These are phyloP conservation scores for Vaccinium myrtillus DNA, from an alignment of 148 eudicot species.

Conservation along the genomic window DNA sequence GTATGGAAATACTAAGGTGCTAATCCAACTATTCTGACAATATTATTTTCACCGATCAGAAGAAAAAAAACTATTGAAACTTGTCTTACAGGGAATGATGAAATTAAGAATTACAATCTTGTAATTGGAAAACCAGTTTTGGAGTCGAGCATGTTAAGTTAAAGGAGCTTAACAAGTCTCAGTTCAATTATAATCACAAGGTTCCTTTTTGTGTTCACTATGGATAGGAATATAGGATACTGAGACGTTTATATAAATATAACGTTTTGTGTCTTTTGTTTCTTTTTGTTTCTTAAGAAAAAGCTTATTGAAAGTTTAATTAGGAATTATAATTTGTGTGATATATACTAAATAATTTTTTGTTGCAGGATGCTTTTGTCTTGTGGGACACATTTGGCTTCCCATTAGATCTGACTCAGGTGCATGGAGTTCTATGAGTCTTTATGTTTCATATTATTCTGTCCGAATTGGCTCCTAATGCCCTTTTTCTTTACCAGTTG, in stretches of 20 bases:
- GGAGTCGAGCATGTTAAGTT: conserved; percentile 2
- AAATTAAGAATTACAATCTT: background rate
- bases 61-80: background rate
- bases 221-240: background rate
- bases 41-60: too few relatives aligned
- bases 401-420: conserved; percentile 97
- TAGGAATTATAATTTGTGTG: background rate
- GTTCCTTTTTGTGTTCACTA: background rate
- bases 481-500: conserved; percentile 40
- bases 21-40: too few relatives aligned
- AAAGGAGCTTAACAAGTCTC: conserved; percentile 4
- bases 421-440: conserved; percentile 18
- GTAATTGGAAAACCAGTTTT: background rate
- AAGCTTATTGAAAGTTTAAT: background rate
- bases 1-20: background rate
- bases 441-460: background rate
- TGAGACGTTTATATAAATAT: background rate
- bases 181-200: background rate
- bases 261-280: background rate
- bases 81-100: background rate
- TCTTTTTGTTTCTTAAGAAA: background rate
- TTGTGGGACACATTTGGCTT: conserved; percentile 97
- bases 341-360: background rate
- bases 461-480: background rate
- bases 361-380: conserved; percentile 90